Conservation (phyloP, 768 basidiomycete species). For the Psilocybe subaeruginosa region DNA sequence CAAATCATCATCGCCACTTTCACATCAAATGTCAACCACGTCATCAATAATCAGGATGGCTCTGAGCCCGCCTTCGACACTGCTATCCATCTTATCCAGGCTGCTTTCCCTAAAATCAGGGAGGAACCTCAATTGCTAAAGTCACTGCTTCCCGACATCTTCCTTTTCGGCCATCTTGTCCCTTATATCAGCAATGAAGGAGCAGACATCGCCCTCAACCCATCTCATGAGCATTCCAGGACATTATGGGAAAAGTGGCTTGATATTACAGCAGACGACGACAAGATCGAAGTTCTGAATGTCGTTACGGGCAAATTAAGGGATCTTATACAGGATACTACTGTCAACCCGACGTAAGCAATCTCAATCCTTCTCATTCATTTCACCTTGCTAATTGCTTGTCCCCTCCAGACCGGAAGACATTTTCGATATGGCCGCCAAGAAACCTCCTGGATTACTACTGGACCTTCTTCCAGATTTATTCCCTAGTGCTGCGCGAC, state of each 20-base stretch:
- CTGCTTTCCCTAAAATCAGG: constrained; percentile 22
- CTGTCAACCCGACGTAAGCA: constrained; percentile 37
- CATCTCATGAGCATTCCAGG: constrained; percentile 28
- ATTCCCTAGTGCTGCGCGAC: constrained; percentile 48
- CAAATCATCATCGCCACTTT: constrained; percentile 37
- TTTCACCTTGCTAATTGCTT: constrained; percentile 1
- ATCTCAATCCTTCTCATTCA: not conserved
- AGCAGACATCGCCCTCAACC: constrained; percentile 10
- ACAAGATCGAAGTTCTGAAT: constrained; percentile 27
- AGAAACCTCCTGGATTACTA: constrained; percentile 36
- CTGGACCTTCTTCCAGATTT: constrained; percentile 50
- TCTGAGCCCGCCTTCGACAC: constrained; percentile 25
- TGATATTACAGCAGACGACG: constrained; percentile 21
- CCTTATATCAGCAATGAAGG: constrained; percentile 34
- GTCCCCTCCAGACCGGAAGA: constrained; percentile 44
- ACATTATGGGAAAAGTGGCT: constrained; percentile 40
- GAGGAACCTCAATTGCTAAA: constrained; percentile 8
- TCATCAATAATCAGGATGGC: constrained; percentile 31
- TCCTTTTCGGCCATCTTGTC: constrained; percentile 50
- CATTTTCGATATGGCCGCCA: constrained; percentile 39
- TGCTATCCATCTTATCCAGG: constrained; percentile 36
- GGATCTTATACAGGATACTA: constrained; percentile 42
- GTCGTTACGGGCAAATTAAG: constrained; percentile 46
- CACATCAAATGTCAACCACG: constrained; percentile 33
- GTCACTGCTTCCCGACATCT: constrained; percentile 42